Base-by-base conservation (phyloP, 2,329 filamentous ascomycete species). In the Talaromyces sp. region DNA sequence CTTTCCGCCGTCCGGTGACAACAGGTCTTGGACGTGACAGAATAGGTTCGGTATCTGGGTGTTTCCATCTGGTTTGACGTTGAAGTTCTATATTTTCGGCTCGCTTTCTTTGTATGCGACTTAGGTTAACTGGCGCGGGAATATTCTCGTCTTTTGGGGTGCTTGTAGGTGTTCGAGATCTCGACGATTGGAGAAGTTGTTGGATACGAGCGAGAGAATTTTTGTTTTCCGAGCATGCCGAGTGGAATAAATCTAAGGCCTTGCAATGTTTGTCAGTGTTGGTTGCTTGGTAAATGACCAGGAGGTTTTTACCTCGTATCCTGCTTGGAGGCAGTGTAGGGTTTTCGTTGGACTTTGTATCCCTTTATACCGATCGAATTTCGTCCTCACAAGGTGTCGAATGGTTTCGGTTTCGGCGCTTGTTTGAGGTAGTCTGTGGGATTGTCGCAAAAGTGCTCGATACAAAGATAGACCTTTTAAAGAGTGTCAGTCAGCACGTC, bases 371-470 rank as follows among this genome's bases (percentile, higher is more conserved):
- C 66, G 72, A 32, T 67, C 70, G 38, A 80, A 79, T 21, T 71
- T 72, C 27, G 70, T 67, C 46, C 67, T 70, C 50, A 79, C 65
- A 12, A 76, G 63, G 2, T 57, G 62, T 57, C 66, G 71, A 56
- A 67, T 68, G 48, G 65, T 66, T 54, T 50, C 56, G 24, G 65
- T 67, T 62, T 66, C 69, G 19, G 63, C 58, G 26, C 65, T 62
- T 21, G 58, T 65, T 29, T 55, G 56, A n/a, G 68, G 65, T 53
- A 76, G 62, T 61, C 66, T 67, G 41, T 66, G 62, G 65, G 74
- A 77, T 72, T 76, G 75, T 65, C 73, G 72, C 56, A 80, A 72
- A 56, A 80, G 75, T 48, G 75, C 74, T 65, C 75, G 72, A 64
- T 79, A 80, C 26, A 80, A 74, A 41, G 77, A 73, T 63, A 77